These are phyloP conservation scores for Arthrinium phaeospermum DNA, from an alignment of 2,329 filamentous ascomycete genomes.

Conservation along the genomic window DNA sequence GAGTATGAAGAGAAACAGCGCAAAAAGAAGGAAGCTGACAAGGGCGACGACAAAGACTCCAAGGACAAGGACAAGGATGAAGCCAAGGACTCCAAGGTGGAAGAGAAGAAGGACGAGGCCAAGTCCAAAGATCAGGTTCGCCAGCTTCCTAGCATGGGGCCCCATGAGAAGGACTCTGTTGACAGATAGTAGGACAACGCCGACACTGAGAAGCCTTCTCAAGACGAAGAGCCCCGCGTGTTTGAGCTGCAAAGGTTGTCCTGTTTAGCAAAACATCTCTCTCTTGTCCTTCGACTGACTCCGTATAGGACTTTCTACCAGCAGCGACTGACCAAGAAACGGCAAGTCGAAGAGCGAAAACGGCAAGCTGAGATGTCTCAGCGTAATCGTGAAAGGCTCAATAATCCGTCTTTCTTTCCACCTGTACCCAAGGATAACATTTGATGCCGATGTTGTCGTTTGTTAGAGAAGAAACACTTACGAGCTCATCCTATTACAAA, in stretches of 20 bases:
- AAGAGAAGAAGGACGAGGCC: slow-evolving; percentile 37
- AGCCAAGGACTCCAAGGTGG: slow-evolving; percentile 41
- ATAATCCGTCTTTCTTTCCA: slow-evolving; percentile 81
- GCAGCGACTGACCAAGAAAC: slow-evolving; percentile 79
- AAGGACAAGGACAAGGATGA: slow-evolving; percentile 31
- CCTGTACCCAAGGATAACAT: slow-evolving; percentile 70
- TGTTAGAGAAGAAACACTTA: not conserved
- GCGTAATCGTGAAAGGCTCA: slow-evolving; percentile 79
- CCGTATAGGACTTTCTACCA: slow-evolving; percentile 77
- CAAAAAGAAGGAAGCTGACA: slow-evolving; percentile 66
- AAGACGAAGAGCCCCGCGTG: slow-evolving; percentile 70
- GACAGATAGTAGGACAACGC: slow-evolving; percentile 8
- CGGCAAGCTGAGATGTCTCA: slow-evolving; percentile 80
- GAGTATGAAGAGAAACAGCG: slow-evolving; percentile 78
- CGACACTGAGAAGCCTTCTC: not conserved
- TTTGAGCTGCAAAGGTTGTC: slow-evolving; percentile 81
- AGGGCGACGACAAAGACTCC: slow-evolving; percentile 53
- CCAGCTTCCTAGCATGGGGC: not conserved
- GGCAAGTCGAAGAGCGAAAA: slow-evolving; percentile 79
- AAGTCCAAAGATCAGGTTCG: slow-evolving; percentile 40
- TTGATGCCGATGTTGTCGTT: slow-evolving; percentile 22
- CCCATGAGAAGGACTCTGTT: not conserved
- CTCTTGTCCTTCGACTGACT: slow-evolving; percentile 5
- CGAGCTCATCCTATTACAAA: not conserved
- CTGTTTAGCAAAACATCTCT: not conserved